These are phyloP conservation scores for Debaryomycetaceae sp. DNA, from an alignment of 1,139 yeast species.

Conservation along the genomic window DNA sequence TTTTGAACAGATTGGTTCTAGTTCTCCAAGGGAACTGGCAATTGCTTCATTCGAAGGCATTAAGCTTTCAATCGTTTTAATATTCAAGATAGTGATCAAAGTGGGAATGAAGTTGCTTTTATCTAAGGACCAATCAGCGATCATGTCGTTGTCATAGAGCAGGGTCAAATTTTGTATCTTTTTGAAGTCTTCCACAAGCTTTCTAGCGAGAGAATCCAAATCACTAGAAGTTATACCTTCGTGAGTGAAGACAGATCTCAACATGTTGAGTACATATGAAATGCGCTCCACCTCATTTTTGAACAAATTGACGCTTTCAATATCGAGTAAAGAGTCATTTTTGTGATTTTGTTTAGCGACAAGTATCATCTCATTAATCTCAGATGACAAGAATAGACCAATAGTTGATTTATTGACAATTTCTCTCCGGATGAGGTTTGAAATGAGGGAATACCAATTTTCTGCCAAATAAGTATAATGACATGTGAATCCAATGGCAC, in stretches of 20 bases:
- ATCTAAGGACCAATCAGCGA: slow-evolving; percentile 20
- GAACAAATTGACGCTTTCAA: slow-evolving; percentile 28
- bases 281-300: slow-evolving; percentile 17
- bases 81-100: slow-evolving; percentile 5
- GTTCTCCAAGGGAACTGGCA: background rate
- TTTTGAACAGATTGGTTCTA: background rate
- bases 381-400: background rate
- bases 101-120: slow-evolving; percentile 10
- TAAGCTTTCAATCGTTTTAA: background rate
- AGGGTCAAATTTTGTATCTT: slow-evolving; percentile 4
- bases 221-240: background rate
- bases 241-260: background rate
- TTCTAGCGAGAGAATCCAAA: background rate
- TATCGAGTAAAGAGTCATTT: background rate
- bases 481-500: slow-evolving; percentile 13
- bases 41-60: background rate
- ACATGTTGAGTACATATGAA: background rate
- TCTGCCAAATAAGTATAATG: slow-evolving; percentile 5
- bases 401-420: background rate
- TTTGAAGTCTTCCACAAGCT: slow-evolving; percentile 7
- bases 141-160: slow-evolving; percentile 9
- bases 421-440: background rate
- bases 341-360: background rate
- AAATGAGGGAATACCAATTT: slow-evolving; percentile 2
- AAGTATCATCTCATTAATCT: background rate